phyloP scores from a whole-genome alignment of 805 yeast genomes.

The Naumovozyma dairenensis region DNA sequence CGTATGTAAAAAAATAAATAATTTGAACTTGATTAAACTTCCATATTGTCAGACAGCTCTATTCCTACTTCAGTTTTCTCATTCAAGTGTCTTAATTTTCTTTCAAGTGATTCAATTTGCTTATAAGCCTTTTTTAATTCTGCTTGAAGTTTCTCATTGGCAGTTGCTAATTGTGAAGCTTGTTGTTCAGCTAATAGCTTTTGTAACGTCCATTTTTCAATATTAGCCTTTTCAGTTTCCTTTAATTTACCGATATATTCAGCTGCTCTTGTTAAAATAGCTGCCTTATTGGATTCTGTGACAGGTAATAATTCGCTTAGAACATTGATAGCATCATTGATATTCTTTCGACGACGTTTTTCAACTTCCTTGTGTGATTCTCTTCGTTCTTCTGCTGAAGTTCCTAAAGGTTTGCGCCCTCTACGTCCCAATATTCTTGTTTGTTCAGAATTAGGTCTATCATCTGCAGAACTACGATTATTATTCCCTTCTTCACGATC shows the following conservation, averaged over 20 bases:
- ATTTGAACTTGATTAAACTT: too few relatives aligned
- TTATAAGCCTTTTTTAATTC: constrained; percentile 89
- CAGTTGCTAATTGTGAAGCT: constrained; percentile 69
- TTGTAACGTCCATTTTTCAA: constrained; percentile 93
- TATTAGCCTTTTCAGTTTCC: constrained; percentile 79
- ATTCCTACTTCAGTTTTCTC: too few relatives aligned
- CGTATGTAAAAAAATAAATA: too few relatives aligned
- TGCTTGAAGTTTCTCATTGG: constrained; percentile 77
- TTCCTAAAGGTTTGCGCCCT: constrained; percentile 22
- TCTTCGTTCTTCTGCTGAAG: constrained; percentile 45
- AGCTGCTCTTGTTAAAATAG: constrained; percentile 77
- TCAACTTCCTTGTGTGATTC: constrained; percentile 95
- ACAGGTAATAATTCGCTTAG: constrained; percentile 72
- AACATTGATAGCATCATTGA: constrained; percentile 77
- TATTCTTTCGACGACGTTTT: constrained; percentile 80
- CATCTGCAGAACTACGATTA: constrained; percentile 1
- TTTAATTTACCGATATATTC: constrained; percentile 84
- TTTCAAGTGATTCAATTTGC: constrained; percentile 79
- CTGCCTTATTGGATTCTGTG: constrained; percentile 75
- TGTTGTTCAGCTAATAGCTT: constrained; percentile 88
- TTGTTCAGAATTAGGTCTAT: constrained; percentile 1
- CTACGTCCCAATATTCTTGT: constrained; percentile 11
- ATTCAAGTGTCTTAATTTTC: too few relatives aligned
- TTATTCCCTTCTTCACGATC: constrained; percentile 1
- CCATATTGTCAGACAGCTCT: too few relatives aligned